These are phyloP conservation scores for Cyathus striatus DNA, from an alignment of 768 basidiomycete genomes.

Conservation along the genomic window DNA sequence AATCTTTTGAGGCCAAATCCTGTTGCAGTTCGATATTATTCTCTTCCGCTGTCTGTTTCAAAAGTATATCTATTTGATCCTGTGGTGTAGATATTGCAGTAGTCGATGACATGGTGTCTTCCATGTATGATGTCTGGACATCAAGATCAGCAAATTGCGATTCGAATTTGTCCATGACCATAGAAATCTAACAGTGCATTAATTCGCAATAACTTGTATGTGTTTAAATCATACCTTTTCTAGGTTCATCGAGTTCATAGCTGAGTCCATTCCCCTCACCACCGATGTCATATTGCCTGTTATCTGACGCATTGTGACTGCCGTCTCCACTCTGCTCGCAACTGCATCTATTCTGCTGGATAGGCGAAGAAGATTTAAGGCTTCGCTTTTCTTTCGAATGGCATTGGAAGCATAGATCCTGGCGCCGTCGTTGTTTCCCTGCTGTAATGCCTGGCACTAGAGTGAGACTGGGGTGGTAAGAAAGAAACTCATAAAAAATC, in stretches of 20 bases:
- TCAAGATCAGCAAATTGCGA: constrained; percentile 93
- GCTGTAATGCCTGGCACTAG: constrained; percentile 74
- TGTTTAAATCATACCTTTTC: constrained; percentile 83
- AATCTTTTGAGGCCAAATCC: constrained; percentile 67
- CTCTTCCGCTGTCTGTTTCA: constrained; percentile 95
- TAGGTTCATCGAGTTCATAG: constrained; percentile 99
- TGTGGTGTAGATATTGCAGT: constrained; percentile 93
- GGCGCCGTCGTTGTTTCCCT: constrained; percentile 95
- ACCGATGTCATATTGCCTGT: constrained; percentile 97
- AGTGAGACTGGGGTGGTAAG: constrained; percentile 2
- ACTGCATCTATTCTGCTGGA: constrained; percentile 95
- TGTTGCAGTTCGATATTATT: constrained; percentile 94
- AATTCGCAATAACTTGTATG: too few relatives aligned
- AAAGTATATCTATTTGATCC: constrained; percentile 90
- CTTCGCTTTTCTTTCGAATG: constrained; percentile 96
- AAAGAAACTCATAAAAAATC: constrained; percentile 9
- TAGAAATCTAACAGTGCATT: constrained; percentile 75
- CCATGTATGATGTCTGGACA: constrained; percentile 98
- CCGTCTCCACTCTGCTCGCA: constrained; percentile 94
- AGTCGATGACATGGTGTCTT: constrained; percentile 90
- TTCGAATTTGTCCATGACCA: constrained; percentile 99
- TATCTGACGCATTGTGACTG: constrained; percentile 95
- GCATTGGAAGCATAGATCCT: constrained; percentile 98
- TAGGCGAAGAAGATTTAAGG: constrained; percentile 85
- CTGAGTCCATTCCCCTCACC: constrained; percentile 97